A percentile compares a stretch with the other conserved stretches of the same genome.
Conservation (phyloP, 805 yeast species). For the Isabelozyma rhagii region DNA sequence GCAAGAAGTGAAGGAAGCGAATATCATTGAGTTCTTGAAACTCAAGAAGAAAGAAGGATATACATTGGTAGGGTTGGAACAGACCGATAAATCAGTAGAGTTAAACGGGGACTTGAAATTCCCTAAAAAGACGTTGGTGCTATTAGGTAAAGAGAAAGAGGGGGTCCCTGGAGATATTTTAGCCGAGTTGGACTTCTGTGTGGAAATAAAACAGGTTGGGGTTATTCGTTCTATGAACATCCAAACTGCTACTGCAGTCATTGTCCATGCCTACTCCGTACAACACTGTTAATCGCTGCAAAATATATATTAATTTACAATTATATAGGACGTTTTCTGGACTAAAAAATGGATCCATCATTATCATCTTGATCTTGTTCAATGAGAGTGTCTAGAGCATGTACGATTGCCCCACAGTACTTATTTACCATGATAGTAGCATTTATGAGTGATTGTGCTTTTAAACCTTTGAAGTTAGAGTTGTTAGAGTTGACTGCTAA, state of each 20-base stretch:
- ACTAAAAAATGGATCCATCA: constrained; percentile 24
- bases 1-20: constrained; percentile 62
- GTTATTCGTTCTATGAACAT: constrained; percentile 94
- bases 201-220: constrained; percentile 90
- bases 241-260: constrained; percentile 93
- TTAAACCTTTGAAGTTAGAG: constrained; percentile 53
- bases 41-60: constrained; percentile 71
- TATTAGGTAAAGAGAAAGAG: constrained; percentile 84
- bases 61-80: constrained; percentile 85
- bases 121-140: constrained; percentile 73
- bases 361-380: constrained; percentile 32
- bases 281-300: constrained; percentile 48
- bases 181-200: constrained; percentile 79
- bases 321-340: constrained; percentile 1
- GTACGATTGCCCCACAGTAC: constrained; percentile 60
- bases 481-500: constrained; percentile 49
- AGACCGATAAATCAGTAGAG: constrained; percentile 83
- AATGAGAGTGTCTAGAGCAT: constrained; percentile 51
- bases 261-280: constrained; percentile 83
- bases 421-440: constrained; percentile 57
- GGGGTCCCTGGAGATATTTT: constrained; percentile 87
- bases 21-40: constrained; percentile 55
- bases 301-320: constrained; percentile 1
- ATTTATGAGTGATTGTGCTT: constrained; percentile 43
- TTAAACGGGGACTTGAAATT: constrained; percentile 62